Percentiles rank a stretch among this genome's conserved stretches.
Evolutionary conservation across 306 rosid species (phyloP).

Genomic region (Amphicarpaea edgeworthii): DNA sequence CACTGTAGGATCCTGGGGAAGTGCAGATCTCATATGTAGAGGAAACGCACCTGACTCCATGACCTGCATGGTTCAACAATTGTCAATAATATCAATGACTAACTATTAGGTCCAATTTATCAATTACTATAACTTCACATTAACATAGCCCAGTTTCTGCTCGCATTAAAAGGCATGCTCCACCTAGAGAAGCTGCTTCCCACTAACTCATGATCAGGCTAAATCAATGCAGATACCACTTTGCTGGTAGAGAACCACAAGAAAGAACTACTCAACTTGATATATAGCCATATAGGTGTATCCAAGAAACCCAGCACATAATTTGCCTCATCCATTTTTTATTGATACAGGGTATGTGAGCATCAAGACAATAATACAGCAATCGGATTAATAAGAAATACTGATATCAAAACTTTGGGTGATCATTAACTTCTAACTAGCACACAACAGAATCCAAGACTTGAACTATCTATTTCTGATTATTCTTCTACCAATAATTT

Average conservation of each 20-base stretch:
- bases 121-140: slow-evolving; percentile 1
- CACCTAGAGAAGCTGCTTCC: slow-evolving; percentile 7
- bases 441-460: not conserved
- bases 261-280: slow-evolving; percentile 17
- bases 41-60: slow-evolving; percentile 50
- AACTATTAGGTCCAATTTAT: slow-evolving; percentile 31
- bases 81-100: slow-evolving; percentile 34
- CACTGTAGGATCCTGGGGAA: slow-evolving; percentile 45
- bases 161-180: not conserved
- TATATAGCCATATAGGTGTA: not conserved
- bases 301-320: not conserved
- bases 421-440: slow-evolving; percentile 6
- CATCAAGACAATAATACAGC: not conserved
- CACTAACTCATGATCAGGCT: not conserved
- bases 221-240: slow-evolving; percentile 2
- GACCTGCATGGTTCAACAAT: slow-evolving; percentile 54
- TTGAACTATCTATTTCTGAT: not conserved
- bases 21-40: slow-evolving; percentile 45
- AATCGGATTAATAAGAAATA: not conserved
- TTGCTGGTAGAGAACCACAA: not conserved
- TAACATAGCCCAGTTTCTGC: not conserved
- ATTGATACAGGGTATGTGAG: not conserved
- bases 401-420: slow-evolving; percentile 1
- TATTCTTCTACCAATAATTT: slow-evolving; percentile 11
- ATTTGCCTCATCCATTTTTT: slow-evolving; percentile 5